Conservation (phyloP, 2,329 filamentous ascomycete species). For the Apiospora arundinis region DNA sequence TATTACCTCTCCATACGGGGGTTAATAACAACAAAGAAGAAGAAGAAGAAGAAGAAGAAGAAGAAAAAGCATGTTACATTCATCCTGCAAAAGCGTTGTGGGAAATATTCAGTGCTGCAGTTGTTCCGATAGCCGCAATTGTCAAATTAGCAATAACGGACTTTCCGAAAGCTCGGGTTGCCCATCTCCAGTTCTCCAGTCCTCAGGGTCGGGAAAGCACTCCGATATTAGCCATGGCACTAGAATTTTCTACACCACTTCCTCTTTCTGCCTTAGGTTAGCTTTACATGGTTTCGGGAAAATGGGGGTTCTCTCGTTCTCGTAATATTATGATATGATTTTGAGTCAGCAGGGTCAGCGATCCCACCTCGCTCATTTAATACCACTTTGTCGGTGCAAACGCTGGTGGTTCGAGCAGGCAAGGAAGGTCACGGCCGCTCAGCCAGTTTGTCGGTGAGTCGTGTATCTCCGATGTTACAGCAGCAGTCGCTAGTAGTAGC, state of each 20-base stretch:
- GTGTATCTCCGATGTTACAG: not conserved
- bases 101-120: too few species aligned
- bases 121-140: not conserved
- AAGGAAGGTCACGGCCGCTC: not conserved
- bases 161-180: not conserved
- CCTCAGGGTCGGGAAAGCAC: slow-evolving; percentile 2
- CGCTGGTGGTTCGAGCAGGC: not conserved
- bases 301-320: not conserved
- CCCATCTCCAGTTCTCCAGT: not conserved
- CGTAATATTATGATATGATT: not conserved
- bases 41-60: not conserved
- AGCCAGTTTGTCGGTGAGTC: not conserved
- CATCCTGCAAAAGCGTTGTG: not conserved
- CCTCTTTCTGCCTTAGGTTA: not conserved
- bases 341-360: slow-evolving; percentile 4
- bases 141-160: slow-evolving; percentile 11
- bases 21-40: not conserved
- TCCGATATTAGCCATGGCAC: slow-evolving; percentile 8
- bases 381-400: not conserved
- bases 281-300: not conserved
- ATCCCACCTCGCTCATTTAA: not conserved
- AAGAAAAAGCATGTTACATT: not conserved
- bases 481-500: not conserved
- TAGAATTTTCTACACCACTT: slow-evolving; percentile 7
- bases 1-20: not conserved